Evolutionary conservation across 139 green algal species (phyloP).

Genomic region (Nannochloris sp.): DNA sequence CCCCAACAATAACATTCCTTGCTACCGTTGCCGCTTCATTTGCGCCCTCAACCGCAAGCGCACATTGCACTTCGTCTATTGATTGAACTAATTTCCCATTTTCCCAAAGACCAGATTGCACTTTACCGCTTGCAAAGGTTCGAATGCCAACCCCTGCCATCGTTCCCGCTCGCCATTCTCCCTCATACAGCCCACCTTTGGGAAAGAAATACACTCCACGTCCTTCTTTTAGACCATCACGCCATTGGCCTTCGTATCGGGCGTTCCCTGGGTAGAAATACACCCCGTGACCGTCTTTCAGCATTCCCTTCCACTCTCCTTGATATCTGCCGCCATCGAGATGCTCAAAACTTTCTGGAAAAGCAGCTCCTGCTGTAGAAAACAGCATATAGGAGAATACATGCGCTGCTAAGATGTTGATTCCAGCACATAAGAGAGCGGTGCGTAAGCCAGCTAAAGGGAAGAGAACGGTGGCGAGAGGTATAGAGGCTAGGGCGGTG

Average conservation of each 20-base stretch:
- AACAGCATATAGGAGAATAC: conserved; percentile 42
- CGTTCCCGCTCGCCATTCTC: conserved; percentile 62
- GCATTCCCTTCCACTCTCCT: conserved; percentile 63
- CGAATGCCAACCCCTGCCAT: conserved; percentile 61
- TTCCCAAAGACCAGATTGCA: conserved; percentile 58
- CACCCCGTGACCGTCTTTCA: conserved; percentile 66
- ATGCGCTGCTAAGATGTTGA: conserved; percentile 15
- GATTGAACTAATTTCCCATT: conserved; percentile 42
- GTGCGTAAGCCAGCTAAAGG: conserved; percentile 14
- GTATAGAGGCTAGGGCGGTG: conserved; percentile 2
- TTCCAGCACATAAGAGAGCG: conserved; percentile 20
- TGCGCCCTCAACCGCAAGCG: conserved; percentile 54
- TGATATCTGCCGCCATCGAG: conserved; percentile 68
- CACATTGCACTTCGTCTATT: conserved; percentile 62
- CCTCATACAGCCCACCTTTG: conserved; percentile 74
- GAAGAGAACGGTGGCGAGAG: conserved; percentile 19
- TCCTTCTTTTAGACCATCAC: conserved; percentile 66
- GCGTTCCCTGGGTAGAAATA: conserved; percentile 70
- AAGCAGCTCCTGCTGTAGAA: conserved; percentile 42
- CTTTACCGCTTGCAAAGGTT: conserved; percentile 55
- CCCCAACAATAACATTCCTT: conserved; percentile 23
- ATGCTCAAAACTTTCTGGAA: conserved; percentile 56
- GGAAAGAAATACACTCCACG: conserved; percentile 71
- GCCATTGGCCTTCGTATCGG: conserved; percentile 72
- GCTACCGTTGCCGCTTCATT: conserved; percentile 52